These are phyloP conservation scores for Alternaria gansuensis DNA, from an alignment of 2,329 filamentous ascomycete genomes.

Conservation along the genomic window DNA sequence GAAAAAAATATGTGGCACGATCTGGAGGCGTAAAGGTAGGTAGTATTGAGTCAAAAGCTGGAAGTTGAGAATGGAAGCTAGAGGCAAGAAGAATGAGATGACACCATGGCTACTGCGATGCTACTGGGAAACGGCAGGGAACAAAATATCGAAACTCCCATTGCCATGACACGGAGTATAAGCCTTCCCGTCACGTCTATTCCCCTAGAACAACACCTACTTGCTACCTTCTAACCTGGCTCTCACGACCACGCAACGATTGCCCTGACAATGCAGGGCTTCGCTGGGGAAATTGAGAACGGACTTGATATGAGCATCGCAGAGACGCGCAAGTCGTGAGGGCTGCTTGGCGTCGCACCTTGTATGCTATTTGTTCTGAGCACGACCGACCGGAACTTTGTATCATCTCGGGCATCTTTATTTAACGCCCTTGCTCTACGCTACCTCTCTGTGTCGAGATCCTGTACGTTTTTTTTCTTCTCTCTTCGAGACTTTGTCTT, in stretches of 20 bases:
- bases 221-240: neutral
- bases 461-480: neutral
- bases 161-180: neutral
- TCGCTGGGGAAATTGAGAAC: neutral
- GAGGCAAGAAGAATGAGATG: neutral
- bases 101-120: neutral
- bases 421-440: neutral
- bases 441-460: neutral
- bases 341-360: neutral
- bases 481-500: neutral
- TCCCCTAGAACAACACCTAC: neutral
- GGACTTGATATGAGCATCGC: neutral
- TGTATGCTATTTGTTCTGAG: neutral
- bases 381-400: neutral
- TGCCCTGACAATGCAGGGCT: neutral
- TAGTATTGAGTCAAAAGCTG: neutral
- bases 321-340: neutral
- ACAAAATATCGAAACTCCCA: neutral
- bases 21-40: neutral
- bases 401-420: conserved; percentile 1
- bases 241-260: neutral
- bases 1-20: neutral
- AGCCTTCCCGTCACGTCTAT: fast-evolving
- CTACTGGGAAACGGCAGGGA: neutral
- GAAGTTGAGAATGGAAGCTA: neutral